These are phyloP conservation scores for Botrytis sinoallii DNA, from an alignment of 2,329 filamentous ascomycete species.

Conservation along the genomic window DNA sequence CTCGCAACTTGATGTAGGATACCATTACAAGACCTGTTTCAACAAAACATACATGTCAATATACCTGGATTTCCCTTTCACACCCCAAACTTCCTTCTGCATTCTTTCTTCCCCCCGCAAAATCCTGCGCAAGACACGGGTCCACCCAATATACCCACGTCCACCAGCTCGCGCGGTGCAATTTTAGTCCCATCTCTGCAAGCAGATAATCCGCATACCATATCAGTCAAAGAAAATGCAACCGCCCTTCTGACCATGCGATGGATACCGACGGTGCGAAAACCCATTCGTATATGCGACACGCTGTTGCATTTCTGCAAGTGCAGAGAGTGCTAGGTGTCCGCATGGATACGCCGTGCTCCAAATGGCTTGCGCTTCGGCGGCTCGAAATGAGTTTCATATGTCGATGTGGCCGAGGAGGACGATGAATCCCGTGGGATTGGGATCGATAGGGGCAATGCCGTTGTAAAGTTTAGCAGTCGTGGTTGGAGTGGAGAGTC, in stretches of 20 bases:
- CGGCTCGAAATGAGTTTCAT: too few relatives aligned
- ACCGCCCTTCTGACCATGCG: too few relatives aligned
- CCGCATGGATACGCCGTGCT: background rate
- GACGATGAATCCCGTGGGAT: background rate
- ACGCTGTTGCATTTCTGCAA: background rate
- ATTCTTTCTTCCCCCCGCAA: background rate
- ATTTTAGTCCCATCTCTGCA: too few relatives aligned
- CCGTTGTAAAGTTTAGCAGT: background rate
- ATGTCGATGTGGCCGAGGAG: too few relatives aligned
- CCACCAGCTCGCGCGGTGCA: too few relatives aligned
- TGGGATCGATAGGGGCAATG: background rate
- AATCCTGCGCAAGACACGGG: background rate
- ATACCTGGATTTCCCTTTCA: too few relatives aligned
- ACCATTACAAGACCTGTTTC: background rate
- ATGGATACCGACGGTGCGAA: too few relatives aligned
- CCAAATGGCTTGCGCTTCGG: background rate
- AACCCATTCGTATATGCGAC: background rate
- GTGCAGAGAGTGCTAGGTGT: background rate
- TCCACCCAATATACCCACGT: too few relatives aligned
- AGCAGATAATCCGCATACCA: too few relatives aligned
- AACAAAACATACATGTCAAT: too few relatives aligned
- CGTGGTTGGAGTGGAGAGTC: background rate
- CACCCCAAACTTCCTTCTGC: background rate
- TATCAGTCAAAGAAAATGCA: too few relatives aligned
- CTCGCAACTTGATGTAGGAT: background rate